These are phyloP conservation scores for Torulaspora quercuum DNA, from an alignment of 805 yeast species.

Conservation along the genomic window DNA sequence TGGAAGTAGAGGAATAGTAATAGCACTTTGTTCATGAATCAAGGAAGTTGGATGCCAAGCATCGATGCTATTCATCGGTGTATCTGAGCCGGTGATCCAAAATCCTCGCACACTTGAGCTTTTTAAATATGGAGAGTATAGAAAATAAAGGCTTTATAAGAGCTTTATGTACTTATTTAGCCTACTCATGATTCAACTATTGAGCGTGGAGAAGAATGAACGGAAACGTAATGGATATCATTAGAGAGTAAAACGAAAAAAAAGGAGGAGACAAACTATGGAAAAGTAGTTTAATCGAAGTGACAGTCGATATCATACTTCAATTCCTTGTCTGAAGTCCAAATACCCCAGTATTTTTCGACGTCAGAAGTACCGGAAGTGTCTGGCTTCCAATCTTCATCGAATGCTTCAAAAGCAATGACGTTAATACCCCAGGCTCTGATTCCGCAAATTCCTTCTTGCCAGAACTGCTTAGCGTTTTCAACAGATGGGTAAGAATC, in stretches of 20 bases:
- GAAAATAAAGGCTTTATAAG: conserved; percentile 5
- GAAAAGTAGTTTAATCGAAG: conserved; percentile 35
- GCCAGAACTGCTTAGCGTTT: conserved; percentile 81
- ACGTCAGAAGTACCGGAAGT: conserved; percentile 82
- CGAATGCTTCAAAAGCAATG: conserved; percentile 89
- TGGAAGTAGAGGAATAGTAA: not conserved
- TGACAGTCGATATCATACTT: conserved; percentile 50
- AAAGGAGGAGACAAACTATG: too few species aligned
- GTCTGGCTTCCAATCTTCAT: conserved; percentile 94
- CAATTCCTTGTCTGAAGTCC: conserved; percentile 47
- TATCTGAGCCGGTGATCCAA: too few species aligned
- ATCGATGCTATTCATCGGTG: too few species aligned
- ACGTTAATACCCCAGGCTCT: conserved; percentile 96
- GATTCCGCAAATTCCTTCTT: conserved; percentile 84
- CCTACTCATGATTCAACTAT: too few species aligned
- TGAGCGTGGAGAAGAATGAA: not conserved
- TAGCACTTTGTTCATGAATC: too few species aligned
- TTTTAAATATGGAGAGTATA: too few species aligned
- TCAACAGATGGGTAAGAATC: conserved; percentile 60
- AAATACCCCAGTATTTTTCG: conserved; percentile 95
- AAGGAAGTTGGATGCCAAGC: too few species aligned
- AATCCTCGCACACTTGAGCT: too few species aligned
- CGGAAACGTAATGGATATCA: conserved; percentile 2
- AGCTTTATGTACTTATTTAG: conserved; percentile 4
- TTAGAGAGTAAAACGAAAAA: conserved; percentile 1